Evolutionary conservation across 805 yeast species (phyloP), one percentile per base, ranked within the genome.

Genomic region (Metschnikowia baotianmanensis): DNA sequence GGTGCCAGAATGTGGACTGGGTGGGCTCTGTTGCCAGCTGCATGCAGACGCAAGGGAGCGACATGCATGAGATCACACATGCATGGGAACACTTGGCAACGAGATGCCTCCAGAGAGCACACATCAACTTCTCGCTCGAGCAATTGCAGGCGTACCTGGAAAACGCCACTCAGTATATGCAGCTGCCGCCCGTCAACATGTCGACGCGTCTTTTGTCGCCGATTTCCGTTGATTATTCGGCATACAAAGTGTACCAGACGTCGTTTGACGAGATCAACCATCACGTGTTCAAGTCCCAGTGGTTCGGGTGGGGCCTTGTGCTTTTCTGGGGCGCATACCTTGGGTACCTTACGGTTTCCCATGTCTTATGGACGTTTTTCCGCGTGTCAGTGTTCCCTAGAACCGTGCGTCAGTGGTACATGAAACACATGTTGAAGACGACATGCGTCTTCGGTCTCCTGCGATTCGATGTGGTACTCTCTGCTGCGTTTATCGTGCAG

Each of bases 281-380:
- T 33, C 54, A 50, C 40, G 54, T 50, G 31, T 50, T 46, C 45
- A 48, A 50, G 36, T 33, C 45, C 18, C 54, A 50, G 38, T 50
- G 54, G 54, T 42, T 48, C 17, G 54, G 54, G 9, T 50, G 54
- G 54, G 54, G 54, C 6, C 40, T 50, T 13, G 47, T 50, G 11
- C 21, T 46, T 12, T 46, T 43, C 38, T 50, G 54, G 50, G 54
- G 41, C n/a, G 41, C 45, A 6, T 36, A 28, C 18, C 13, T 50
- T 10, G 46, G 51, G n/a, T 30, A 25, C 15, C 33, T 36, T 17
- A 45, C 52, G 4, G 38, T 46, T 2, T 34, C 43, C n/a, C 43
- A 50, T 31, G 9, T 43, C n/a, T 16, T 39, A 9, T 41, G 50
- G 52, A 29, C 30, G 5, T 13, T 25, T 15, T 48, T 45, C 35